phyloP scores from a whole-genome alignment of 768 basidiomycete species.

The Rhizopogon rudus region DNA sequence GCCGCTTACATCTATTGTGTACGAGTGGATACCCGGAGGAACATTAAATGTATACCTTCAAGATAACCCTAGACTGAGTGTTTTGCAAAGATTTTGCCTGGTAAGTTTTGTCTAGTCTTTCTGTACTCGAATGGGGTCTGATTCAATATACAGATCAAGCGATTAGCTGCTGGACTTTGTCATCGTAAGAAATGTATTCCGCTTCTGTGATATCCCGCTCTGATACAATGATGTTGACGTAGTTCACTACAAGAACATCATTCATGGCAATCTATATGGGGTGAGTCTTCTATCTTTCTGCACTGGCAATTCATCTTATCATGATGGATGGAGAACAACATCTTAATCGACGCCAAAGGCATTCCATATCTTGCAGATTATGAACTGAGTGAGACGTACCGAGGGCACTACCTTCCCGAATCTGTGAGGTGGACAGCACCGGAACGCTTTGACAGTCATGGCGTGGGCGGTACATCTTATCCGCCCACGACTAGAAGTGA shows the following conservation, averaged over 20 bases:
- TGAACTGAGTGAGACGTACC: neutral
- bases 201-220: neutral
- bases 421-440: conserved; percentile 6
- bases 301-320: neutral
- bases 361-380: conserved; percentile 2
- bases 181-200: conserved; percentile 15
- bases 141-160: neutral
- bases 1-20: conserved; percentile 17
- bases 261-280: conserved; percentile 34
- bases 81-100: conserved; percentile 7
- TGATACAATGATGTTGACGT: neutral
- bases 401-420: neutral
- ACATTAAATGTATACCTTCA: conserved; percentile 13
- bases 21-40: conserved; percentile 21
- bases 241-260: conserved; percentile 20
- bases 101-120: conserved; percentile 4
- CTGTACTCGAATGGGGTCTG: neutral
- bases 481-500: neutral
- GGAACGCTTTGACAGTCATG: neutral
- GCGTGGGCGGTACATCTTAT: neutral
- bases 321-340: conserved; percentile 1
- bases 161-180: conserved; percentile 14
- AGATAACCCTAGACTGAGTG: neutral
- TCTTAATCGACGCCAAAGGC: neutral
- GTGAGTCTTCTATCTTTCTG: conserved; percentile 10